Percentiles rank a stretch among this genome's conserved stretches.
phyloP scores from a whole-genome alignment of 1,139 yeast genomes.

The Saccharomyces hybrid region DNA sequence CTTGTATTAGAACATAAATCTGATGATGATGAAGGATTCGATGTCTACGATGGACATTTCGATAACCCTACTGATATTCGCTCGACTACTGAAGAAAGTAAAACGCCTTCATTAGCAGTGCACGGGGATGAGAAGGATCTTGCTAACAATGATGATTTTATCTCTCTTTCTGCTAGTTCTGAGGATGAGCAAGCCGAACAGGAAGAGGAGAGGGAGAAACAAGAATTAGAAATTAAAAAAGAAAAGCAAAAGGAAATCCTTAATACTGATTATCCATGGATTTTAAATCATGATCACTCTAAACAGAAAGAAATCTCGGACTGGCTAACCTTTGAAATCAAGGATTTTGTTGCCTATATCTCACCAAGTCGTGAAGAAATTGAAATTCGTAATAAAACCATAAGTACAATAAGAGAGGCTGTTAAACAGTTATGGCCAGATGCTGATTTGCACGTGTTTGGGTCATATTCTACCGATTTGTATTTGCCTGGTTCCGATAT shows the following conservation, averaged over 20 bases:
- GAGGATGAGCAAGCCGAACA: slow-evolving; percentile 23
- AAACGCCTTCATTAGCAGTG: slow-evolving; percentile 4
- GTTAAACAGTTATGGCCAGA: slow-evolving; percentile 69
- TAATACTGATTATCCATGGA: slow-evolving; percentile 66
- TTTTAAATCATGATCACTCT: slow-evolving; percentile 67
- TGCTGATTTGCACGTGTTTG: slow-evolving; percentile 82
- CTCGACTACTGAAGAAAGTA: slow-evolving; percentile 5
- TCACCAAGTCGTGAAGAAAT: slow-evolving; percentile 82
- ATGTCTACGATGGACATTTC: slow-evolving; percentile 22
- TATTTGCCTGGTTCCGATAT: slow-evolving; percentile 95
- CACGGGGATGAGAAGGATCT: slow-evolving; percentile 31
- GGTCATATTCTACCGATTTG: slow-evolving; percentile 90
- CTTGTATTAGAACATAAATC: neutral
- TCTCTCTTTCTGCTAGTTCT: slow-evolving; percentile 32
- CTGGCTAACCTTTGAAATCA: slow-evolving; percentile 83
- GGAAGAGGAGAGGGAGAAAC: slow-evolving; percentile 12
- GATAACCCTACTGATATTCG: slow-evolving; percentile 16
- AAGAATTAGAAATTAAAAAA: slow-evolving; percentile 14
- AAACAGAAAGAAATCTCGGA: slow-evolving; percentile 72
- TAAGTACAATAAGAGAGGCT: slow-evolving; percentile 49
- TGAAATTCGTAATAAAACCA: slow-evolving; percentile 57
- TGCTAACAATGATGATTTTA: slow-evolving; percentile 36
- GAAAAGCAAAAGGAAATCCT: slow-evolving; percentile 11
- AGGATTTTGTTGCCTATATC: slow-evolving; percentile 78
- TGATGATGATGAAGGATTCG: slow-evolving; percentile 20